Evolutionary conservation across 2,329 filamentous ascomycete species (phyloP).

Genomic region (Monilinia fructigena): DNA sequence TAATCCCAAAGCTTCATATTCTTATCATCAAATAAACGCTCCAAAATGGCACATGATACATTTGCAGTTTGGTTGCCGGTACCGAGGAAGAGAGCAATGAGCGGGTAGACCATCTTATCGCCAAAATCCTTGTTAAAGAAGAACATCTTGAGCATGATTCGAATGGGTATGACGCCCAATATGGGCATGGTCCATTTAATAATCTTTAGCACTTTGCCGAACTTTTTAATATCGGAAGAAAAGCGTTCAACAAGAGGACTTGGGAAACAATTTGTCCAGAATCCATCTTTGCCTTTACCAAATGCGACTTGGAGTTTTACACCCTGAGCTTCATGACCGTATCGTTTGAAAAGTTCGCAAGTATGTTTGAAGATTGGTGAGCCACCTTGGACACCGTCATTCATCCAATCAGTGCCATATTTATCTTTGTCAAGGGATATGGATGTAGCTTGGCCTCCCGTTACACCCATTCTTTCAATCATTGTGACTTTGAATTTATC

Average conservation of each 20-base stretch:
- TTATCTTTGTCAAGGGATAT: slow-evolving; percentile 56
- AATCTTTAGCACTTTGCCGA: slow-evolving; percentile 43
- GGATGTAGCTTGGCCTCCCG: slow-evolving; percentile 61
- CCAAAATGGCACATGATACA: slow-evolving; percentile 66
- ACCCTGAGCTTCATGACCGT: slow-evolving; percentile 55
- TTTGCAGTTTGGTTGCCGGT: slow-evolving; percentile 72
- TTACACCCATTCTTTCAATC: slow-evolving; percentile 57
- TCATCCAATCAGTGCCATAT: slow-evolving; percentile 59
- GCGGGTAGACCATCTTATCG: slow-evolving; percentile 68
- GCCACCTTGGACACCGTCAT: slow-evolving; percentile 62
- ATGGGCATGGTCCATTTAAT: slow-evolving; percentile 60
- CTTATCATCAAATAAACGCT: slow-evolving; percentile 57
- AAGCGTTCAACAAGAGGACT: slow-evolving; percentile 57
- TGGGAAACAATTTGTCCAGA: slow-evolving; percentile 66
- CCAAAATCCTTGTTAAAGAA: slow-evolving; percentile 68
- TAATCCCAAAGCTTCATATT: slow-evolving; percentile 62
- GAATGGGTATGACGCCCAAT: slow-evolving; percentile 61
- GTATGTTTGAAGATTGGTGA: slow-evolving; percentile 64
- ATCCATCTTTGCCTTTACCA: slow-evolving; percentile 55
- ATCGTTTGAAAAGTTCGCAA: slow-evolving; percentile 60
- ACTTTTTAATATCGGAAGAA: slow-evolving; percentile 55
- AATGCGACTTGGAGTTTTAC: slow-evolving; percentile 63
- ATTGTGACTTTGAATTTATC: slow-evolving; percentile 65
- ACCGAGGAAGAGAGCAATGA: slow-evolving; percentile 71
- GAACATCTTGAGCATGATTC: slow-evolving; percentile 64